Conservation (phyloP, 2,329 filamentous ascomycete species). For the Colletotrichum australisinense region DNA sequence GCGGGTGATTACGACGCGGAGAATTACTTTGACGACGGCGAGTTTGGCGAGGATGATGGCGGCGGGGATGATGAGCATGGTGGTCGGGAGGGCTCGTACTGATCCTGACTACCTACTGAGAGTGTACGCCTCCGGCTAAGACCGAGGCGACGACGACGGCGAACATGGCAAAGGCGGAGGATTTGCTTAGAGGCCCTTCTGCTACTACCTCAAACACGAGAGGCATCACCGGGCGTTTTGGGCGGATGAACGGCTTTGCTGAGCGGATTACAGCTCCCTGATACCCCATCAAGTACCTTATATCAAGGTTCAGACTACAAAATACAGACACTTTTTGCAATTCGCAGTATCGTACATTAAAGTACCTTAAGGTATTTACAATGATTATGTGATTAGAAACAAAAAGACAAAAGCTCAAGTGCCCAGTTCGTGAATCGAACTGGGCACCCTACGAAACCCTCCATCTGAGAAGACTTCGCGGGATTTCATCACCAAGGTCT, state of each 20-base stretch:
- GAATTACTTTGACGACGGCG: slow-evolving; percentile 69
- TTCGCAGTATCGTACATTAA: too few species aligned
- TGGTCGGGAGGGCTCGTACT: slow-evolving; percentile 26
- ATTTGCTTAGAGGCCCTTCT: slow-evolving; percentile 8
- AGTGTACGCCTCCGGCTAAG: too few species aligned
- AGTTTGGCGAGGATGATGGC: slow-evolving; percentile 64
- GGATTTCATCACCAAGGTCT: too few species aligned
- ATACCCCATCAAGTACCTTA: slow-evolving; percentile 23
- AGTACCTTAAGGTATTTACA: too few species aligned
- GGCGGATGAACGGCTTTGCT: slow-evolving; percentile 31
- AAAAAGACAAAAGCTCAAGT: too few species aligned
- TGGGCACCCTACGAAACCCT: too few species aligned
- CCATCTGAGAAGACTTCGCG: too few species aligned
- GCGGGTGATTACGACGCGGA: slow-evolving; percentile 72
- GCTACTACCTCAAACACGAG: not conserved
- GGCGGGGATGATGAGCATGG: slow-evolving; percentile 64
- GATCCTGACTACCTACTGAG: slow-evolving; percentile 21
- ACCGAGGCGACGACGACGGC: too few species aligned
- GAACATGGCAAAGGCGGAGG: slow-evolving; percentile 10
- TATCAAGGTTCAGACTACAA: not conserved
- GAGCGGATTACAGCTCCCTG: slow-evolving; percentile 29
- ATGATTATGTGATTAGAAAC: too few species aligned
- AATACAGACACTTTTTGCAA: not conserved
- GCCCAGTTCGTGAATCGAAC: too few species aligned
- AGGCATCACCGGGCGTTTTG: slow-evolving; percentile 29